phyloP scores from a whole-genome alignment of 2,329 filamentous ascomycete species.

The Xylaria digitata region DNA sequence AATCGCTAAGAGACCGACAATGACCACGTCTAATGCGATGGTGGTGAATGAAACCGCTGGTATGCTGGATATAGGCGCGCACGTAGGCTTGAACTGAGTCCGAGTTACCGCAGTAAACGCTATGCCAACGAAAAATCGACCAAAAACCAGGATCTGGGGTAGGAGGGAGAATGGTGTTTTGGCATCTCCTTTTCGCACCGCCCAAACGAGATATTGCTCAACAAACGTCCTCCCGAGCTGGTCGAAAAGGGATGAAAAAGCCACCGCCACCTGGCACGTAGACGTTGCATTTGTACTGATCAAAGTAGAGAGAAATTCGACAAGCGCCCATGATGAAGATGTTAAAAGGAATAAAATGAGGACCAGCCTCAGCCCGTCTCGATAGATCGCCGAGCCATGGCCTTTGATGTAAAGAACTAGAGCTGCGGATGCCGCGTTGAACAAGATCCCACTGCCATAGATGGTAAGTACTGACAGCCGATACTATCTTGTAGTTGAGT shows the following conservation, averaged over 20 bases:
- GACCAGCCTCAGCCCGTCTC: constrained; percentile 72
- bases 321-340: constrained; percentile 65
- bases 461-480: constrained; percentile 44
- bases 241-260: constrained; percentile 66
- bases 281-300: constrained; percentile 57
- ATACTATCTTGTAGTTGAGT: neutral
- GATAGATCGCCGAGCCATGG: constrained; percentile 61
- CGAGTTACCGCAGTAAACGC: constrained; percentile 67
- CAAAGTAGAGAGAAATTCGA: constrained; percentile 63
- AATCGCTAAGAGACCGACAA: constrained; percentile 57
- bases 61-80: constrained; percentile 60
- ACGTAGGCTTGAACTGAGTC: constrained; percentile 63
- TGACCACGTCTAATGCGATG: constrained; percentile 58
- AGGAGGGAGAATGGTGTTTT: constrained; percentile 54
- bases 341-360: constrained; percentile 66
- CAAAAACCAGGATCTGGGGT: constrained; percentile 60
- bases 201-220: constrained; percentile 67
- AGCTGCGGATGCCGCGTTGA: constrained; percentile 62
- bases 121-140: constrained; percentile 64
- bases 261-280: constrained; percentile 64
- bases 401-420: constrained; percentile 60
- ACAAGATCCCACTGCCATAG: constrained; percentile 61
- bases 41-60: constrained; percentile 59
- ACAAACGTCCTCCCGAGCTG: constrained; percentile 65
- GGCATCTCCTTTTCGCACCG: constrained; percentile 55